A percentile compares a stretch with the other conserved stretches of the same genome.
These are phyloP conservation scores for Ogataea sp. DNA, from an alignment of 805 yeast species.

Conservation along the genomic window DNA sequence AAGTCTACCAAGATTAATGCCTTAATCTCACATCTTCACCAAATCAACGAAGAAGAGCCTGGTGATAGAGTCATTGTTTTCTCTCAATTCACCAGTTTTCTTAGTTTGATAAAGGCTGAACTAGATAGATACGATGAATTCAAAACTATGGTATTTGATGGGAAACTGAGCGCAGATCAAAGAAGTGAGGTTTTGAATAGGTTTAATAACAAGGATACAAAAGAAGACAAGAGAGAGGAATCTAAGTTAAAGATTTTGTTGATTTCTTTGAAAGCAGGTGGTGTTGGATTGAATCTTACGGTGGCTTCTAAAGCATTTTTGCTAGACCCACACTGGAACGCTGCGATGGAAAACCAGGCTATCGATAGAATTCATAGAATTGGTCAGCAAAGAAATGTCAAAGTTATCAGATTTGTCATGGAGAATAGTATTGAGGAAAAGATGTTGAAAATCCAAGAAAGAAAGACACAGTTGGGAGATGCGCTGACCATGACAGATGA, in stretches of 20 bases:
- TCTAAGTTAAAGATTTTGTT: slow-evolving; percentile 46
- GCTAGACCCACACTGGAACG: slow-evolving; percentile 99
- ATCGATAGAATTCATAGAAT: slow-evolving; percentile 87
- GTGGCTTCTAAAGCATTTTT: slow-evolving; percentile 77
- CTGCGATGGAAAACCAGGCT: slow-evolving; percentile 85
- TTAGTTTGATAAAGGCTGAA: slow-evolving; percentile 67
- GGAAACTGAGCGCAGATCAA: slow-evolving; percentile 59
- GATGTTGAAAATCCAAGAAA: slow-evolving; percentile 80
- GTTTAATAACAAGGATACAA: slow-evolving; percentile 29
- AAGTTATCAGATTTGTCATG: slow-evolving; percentile 73
- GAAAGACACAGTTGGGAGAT: slow-evolving; percentile 75
- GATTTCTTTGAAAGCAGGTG: slow-evolving; percentile 84
- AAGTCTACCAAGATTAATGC: slow-evolving; percentile 73
- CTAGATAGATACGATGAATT: slow-evolving; percentile 41
- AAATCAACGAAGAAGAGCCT: slow-evolving; percentile 44
- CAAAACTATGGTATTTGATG: slow-evolving; percentile 68
- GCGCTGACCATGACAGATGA: slow-evolving; percentile 71
- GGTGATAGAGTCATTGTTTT: slow-evolving; percentile 79
- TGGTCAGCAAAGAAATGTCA: slow-evolving; percentile 71
- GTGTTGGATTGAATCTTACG: slow-evolving; percentile 85
- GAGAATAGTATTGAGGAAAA: slow-evolving; percentile 79
- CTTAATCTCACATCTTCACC: slow-evolving; percentile 48
- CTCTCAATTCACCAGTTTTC: slow-evolving; percentile 79
- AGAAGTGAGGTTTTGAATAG: slow-evolving; percentile 52
- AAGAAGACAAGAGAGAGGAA: not conserved